A percentile compares a stretch with the other conserved stretches of the same genome.
phyloP scores from a whole-genome alignment of 139 green algal genomes.

The Haematococcus lacustris region DNA sequence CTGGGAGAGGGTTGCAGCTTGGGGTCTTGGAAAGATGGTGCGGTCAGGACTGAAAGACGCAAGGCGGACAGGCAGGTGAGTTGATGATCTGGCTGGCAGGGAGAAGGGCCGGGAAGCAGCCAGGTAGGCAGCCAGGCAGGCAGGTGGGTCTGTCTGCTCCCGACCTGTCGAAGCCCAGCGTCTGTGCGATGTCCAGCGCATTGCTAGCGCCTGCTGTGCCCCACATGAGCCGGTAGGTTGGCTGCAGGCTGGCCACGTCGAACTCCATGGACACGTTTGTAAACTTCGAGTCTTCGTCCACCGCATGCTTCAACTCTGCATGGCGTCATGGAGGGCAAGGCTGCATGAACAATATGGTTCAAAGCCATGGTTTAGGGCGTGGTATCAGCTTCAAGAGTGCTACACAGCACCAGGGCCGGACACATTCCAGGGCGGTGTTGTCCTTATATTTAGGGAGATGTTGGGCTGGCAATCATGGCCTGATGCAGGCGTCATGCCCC shows the following conservation, averaged over 20 bases:
- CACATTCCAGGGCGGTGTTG: too few species aligned
- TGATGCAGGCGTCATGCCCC: not conserved
- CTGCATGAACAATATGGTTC: too few species aligned
- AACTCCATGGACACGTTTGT: slow-evolving; percentile 82
- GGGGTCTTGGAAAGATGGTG: too few species aligned
- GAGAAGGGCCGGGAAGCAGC: too few species aligned
- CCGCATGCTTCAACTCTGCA: slow-evolving; percentile 20
- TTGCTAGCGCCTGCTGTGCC: slow-evolving; percentile 68
- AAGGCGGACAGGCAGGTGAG: too few species aligned
- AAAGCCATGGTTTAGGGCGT: too few species aligned
- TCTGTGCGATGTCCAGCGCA: slow-evolving; percentile 58
- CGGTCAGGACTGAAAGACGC: too few species aligned
- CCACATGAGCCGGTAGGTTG: slow-evolving; percentile 83
- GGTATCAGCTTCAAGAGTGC: too few species aligned
- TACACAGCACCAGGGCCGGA: too few species aligned
- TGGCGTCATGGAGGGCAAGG: not conserved
- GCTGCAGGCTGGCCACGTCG: slow-evolving; percentile 62
- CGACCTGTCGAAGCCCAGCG: slow-evolving; percentile 26
- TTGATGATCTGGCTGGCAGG: too few species aligned
- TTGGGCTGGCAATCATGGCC: not conserved
- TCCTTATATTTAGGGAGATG: slow-evolving; percentile 70
- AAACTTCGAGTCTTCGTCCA: slow-evolving; percentile 39
- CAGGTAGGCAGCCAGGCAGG: too few species aligned
- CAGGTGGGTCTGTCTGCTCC: not conserved
- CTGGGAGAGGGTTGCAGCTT: not conserved